phyloP scores from a whole-genome alignment of 176 grass and related monocot genomes.

The Oryza brachyantha region DNA sequence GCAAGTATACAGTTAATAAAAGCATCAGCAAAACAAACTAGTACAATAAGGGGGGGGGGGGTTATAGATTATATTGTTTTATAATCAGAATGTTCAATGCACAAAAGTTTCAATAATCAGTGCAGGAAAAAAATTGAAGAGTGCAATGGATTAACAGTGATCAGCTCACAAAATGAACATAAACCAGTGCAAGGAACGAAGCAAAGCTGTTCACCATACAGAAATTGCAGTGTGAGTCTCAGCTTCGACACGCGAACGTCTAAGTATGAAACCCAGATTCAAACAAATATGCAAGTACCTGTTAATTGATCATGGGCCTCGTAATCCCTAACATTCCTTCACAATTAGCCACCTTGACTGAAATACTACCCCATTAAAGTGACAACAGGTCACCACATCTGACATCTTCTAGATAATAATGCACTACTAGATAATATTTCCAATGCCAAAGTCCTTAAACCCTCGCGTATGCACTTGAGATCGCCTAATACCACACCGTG shows the following conservation, averaged over 20 bases:
- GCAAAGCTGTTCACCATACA: not conserved
- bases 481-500: not conserved
- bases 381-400: not conserved
- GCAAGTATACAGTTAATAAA: not conserved
- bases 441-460: conserved; percentile 22
- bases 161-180: not conserved
- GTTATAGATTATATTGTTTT: not conserved
- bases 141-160: not conserved
- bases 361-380: not conserved
- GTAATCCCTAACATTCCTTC: not conserved
- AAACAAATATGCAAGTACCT: not conserved
- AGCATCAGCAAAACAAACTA: not conserved
- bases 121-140: not conserved
- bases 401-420: not conserved
- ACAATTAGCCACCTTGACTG: not conserved
- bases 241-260: not conserved
- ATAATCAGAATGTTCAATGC: not conserved
- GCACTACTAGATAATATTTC: not conserved
- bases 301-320: not conserved
- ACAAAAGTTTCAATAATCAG: not conserved
- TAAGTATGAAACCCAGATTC: not conserved
- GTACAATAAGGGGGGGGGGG: not conserved
- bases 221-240: not conserved
- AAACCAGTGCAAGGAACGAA: not conserved
- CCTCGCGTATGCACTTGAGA: not conserved